Evolutionary conservation across 345 rosid species (phyloP), one percentile per base, ranked within the genome.

Genomic region (Turnera subulata): DNA sequence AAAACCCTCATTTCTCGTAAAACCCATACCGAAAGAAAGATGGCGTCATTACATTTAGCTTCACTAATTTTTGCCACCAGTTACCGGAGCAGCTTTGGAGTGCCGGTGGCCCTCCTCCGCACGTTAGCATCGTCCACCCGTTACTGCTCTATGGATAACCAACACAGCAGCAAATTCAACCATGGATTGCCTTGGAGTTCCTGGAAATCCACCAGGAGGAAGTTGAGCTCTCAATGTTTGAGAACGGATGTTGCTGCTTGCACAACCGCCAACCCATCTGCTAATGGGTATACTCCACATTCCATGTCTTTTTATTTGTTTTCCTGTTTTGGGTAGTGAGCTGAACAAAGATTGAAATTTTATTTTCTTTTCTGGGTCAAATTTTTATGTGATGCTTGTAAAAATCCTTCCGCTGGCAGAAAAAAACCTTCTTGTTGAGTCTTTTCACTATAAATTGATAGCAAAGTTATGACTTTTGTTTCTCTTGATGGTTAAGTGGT

Each of bases 51-150:
- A 50, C 73, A 59, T 42, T 58, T 85, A 67, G 72, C 79, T 58
- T 76, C 85, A 57, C 66, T 78, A n/a, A n/a, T 29, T 46, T 74
- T 83, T 25, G 51, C 73, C 21, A 53, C 29, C 62, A 65, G 73
- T 61, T 69, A 56, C 81, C 73, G 85, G 75, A 73, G 75, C 58
- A 73, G 75, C 59, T 67, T 77, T 19, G 46, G 62, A 1, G 43
- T 60, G 6, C 80, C 83, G 11, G 64, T 70, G 6, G 46, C 67
- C 49, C 56, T 75, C 51, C 55, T 64, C 48, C 85, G 84, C 52
- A 66, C 67, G 9, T 44, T 83, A 63, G 76, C 88, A 23, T 65
- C 77, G 4, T 29, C 35, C 15, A 50, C 62, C 48, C 68, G 18
- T 42, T 33, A 47, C 38, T 53, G 22, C 63, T 55, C 65, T 20